Percentiles rank a stretch among this genome's conserved stretches.
Evolutionary conservation across 805 yeast genomes (phyloP).

Genomic region (Grigorovia yakushimaensis): DNA sequence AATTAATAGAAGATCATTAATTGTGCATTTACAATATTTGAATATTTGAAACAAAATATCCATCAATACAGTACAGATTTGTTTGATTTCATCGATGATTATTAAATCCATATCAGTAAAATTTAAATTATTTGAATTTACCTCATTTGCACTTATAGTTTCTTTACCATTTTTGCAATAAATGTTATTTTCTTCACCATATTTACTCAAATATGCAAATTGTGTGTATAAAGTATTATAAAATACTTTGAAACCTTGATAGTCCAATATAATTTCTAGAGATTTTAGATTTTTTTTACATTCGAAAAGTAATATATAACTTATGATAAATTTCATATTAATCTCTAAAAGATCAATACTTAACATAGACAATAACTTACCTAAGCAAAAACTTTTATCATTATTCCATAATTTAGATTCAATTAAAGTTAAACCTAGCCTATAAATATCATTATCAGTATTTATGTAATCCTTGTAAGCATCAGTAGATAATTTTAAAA

Average conservation of each 20-base stretch:
- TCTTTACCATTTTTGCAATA: constrained; percentile 4
- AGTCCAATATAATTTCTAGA: constrained; percentile 39
- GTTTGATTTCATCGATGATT: constrained; percentile 29
- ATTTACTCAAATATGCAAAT: constrained; percentile 26
- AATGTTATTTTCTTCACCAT: constrained; percentile 17
- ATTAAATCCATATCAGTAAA: constrained; percentile 22
- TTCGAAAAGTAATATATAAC: constrained; percentile 37
- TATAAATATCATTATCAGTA: constrained; percentile 28
- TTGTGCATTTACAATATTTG: constrained; percentile 37
- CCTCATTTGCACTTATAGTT: background rate
- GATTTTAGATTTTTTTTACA: constrained; percentile 35
- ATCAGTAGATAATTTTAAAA: constrained; percentile 21
- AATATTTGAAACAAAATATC: constrained; percentile 49
- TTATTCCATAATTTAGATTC: constrained; percentile 30
- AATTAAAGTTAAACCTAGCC: constrained; percentile 28
- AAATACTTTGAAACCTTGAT: constrained; percentile 41
- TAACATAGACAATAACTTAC: constrained; percentile 40
- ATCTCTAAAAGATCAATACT: constrained; percentile 29
- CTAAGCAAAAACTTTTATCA: constrained; percentile 36
- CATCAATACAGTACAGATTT: constrained; percentile 36
- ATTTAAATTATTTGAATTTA: constrained; percentile 2
- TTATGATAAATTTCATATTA: constrained; percentile 33
- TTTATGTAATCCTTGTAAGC: constrained; percentile 18
- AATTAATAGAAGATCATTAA: constrained; percentile 34
- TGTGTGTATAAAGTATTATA: constrained; percentile 33